Evolutionary conservation across 78 protist genomes (phyloP).

Genomic region (Blattamonas nauphoetae): DNA sequence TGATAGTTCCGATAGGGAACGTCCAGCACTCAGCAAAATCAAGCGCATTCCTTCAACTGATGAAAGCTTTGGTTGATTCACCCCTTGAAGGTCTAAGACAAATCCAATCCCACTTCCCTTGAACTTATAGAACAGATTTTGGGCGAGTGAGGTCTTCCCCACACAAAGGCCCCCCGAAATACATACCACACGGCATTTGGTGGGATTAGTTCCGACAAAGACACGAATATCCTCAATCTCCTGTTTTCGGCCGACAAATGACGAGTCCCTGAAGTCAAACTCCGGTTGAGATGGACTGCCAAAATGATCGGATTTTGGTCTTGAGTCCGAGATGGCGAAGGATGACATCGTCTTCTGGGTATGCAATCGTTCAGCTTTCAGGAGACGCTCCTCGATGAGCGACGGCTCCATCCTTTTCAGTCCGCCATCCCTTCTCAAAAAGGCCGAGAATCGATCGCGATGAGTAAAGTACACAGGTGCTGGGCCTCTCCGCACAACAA

Average conservation of each 20-base stretch:
- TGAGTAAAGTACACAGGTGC: background rate
- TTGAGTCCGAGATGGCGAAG: too few relatives aligned
- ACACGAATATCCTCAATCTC: background rate
- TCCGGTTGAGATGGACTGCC: too few relatives aligned
- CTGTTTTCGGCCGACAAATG: background rate
- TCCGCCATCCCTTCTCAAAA: conserved; percentile 5
- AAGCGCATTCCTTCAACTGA: too few relatives aligned
- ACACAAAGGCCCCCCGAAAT: background rate
- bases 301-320: too few relatives aligned
- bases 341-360: too few relatives aligned
- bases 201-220: background rate
- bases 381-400: conserved; percentile 4
- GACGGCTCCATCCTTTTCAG: conserved; percentile 2
- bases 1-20: too few relatives aligned
- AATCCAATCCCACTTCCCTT: background rate
- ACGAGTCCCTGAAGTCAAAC: too few relatives aligned
- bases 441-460: background rate
- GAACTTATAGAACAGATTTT: background rate
- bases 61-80: too few relatives aligned
- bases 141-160: background rate
- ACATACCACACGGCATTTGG: background rate
- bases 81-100: background rate
- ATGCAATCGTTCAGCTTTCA: too few relatives aligned
- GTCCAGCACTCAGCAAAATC: too few relatives aligned
- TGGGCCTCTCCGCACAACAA: background rate